phyloP scores from a whole-genome alignment of 768 basidiomycete genomes.

The Cyclocybe cylindracea region DNA sequence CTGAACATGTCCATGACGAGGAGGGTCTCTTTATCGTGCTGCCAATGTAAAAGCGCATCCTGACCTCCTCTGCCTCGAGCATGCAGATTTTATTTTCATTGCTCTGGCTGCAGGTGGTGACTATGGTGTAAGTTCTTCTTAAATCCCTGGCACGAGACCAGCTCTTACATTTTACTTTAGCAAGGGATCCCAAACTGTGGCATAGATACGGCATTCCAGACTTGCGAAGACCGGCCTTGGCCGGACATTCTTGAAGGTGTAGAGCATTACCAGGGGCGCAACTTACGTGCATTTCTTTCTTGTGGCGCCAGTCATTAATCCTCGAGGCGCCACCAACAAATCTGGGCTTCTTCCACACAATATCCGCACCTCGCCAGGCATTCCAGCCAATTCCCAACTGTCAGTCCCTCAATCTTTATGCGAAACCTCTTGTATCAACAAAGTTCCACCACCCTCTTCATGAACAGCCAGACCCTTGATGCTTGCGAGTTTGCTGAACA shows the following conservation, averaged over 20 bases:
- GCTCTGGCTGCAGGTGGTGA: conserved; percentile 5
- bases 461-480: not conserved
- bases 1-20: not conserved
- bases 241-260: not conserved
- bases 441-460: not conserved
- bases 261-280: not conserved
- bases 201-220: too few species aligned
- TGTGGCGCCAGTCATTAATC: not conserved
- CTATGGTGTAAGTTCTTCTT: not conserved
- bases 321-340: not conserved
- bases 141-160: too few species aligned
- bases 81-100: conserved; percentile 1
- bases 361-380: not conserved
- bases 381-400: not conserved
- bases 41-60: not conserved
- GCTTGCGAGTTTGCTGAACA: not conserved
- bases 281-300: too few species aligned
- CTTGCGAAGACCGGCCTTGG: too few species aligned
- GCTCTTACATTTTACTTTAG: not conserved
- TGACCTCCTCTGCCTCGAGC: not conserved
- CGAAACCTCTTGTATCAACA: not conserved
- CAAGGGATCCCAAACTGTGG: too few species aligned
- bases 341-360: not conserved
- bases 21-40: not conserved
- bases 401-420: not conserved